phyloP scores from a whole-genome alignment of 2,329 filamentous ascomycete species.

The Dothideomycetidae sp. region DNA sequence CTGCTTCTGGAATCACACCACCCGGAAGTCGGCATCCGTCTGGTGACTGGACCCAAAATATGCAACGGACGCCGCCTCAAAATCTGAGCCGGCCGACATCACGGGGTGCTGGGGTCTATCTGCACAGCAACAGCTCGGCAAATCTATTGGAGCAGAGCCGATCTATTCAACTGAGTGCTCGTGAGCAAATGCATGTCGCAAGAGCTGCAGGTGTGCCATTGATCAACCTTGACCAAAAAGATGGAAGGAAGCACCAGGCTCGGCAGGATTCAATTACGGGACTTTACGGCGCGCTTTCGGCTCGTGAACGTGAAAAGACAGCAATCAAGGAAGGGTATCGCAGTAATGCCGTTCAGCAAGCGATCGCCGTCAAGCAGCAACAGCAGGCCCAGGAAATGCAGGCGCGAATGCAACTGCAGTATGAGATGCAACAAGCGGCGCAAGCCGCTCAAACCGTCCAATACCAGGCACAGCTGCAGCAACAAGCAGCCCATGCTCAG shows the following conservation, averaged over 20 bases:
- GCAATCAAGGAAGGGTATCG: slow-evolving; percentile 52
- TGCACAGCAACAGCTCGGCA: slow-evolving; percentile 25
- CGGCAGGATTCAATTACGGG: slow-evolving; percentile 28
- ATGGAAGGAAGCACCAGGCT: slow-evolving; percentile 21
- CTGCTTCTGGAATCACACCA: slow-evolving; percentile 13
- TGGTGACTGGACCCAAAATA: slow-evolving; percentile 15
- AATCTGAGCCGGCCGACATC: slow-evolving; percentile 36
- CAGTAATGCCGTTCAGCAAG: slow-evolving; percentile 55
- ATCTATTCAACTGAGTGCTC: slow-evolving; percentile 56
- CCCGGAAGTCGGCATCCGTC: slow-evolving; percentile 20
- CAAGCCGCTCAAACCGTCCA: slow-evolving; percentile 13
- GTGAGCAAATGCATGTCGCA: slow-evolving; percentile 80
- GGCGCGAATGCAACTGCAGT: slow-evolving; percentile 24
- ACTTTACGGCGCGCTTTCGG: slow-evolving; percentile 65
- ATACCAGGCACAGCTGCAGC: slow-evolving; percentile 17
- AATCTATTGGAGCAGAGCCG: slow-evolving; percentile 30
- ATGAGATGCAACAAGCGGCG: slow-evolving; percentile 21
- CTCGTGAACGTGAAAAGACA: slow-evolving; percentile 62
- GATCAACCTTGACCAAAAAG: slow-evolving; percentile 48
- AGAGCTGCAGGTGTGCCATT: slow-evolving; percentile 65
- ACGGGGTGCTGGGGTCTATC: slow-evolving; percentile 39
- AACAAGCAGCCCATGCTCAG: slow-evolving; percentile 14
- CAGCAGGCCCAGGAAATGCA: slow-evolving; percentile 29
- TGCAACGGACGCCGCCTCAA: slow-evolving; percentile 10
- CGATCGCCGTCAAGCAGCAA: slow-evolving; percentile 44